Evolutionary conservation across 1,139 yeast species (phyloP).

Genomic region (Candida smagusa): DNA sequence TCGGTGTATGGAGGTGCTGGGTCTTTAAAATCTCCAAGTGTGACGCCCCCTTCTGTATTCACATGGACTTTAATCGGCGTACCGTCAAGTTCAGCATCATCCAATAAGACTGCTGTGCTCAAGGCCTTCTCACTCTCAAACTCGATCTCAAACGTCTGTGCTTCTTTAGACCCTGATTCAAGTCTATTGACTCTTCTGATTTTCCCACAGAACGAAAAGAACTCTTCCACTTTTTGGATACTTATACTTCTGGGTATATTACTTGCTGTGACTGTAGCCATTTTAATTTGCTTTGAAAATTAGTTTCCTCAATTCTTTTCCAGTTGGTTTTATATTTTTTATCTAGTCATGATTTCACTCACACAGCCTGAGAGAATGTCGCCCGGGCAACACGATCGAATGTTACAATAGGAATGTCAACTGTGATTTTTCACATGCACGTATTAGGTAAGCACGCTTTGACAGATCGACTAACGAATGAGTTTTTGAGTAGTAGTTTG

Average conservation of each 20-base stretch:
- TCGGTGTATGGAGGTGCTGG: slow-evolving; percentile 14
- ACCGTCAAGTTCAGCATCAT: slow-evolving; percentile 73
- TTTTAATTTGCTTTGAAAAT: slow-evolving; percentile 10
- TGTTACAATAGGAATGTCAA: no score
- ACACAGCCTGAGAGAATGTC: no score
- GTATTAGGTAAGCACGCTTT: no score
- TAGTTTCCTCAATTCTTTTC: no score
- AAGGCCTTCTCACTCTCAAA: slow-evolving; percentile 64
- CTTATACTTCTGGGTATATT: slow-evolving; percentile 56
- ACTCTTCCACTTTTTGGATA: slow-evolving; percentile 57
- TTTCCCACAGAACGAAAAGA: slow-evolving; percentile 78
- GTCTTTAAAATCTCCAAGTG: slow-evolving; percentile 14
- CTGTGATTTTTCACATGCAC: no score
- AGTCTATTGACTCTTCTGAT: slow-evolving; percentile 43
- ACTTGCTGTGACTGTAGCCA: slow-evolving; percentile 53
- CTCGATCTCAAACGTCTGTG: slow-evolving; percentile 43
- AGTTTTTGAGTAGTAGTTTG: no score
- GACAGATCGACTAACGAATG: no score
- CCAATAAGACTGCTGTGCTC: slow-evolving; percentile 67
- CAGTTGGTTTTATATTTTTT: no score
- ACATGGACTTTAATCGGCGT: slow-evolving; percentile 42
- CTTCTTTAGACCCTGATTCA: slow-evolving; percentile 20
- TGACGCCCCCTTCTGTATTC: slow-evolving; percentile 14
- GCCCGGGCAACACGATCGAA: no score
- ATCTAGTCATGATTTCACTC: no score